Evolutionary conservation across 441 rosid species (phyloP).

Genomic region (Eutrema salsugineum): DNA sequence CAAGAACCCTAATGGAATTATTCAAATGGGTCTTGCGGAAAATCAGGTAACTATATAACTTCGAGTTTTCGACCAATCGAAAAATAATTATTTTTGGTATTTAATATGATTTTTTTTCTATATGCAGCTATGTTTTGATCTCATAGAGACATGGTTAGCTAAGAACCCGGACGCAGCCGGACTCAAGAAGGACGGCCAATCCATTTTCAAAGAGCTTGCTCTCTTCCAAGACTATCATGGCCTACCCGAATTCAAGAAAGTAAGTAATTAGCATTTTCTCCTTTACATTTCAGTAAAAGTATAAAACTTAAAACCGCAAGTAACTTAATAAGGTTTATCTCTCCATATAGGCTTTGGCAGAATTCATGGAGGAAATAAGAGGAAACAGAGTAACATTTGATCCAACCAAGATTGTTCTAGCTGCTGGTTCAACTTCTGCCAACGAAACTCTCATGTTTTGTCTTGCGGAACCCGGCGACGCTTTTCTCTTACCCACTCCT

Average conservation of each 20-base stretch:
- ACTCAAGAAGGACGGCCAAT: conserved; percentile 61
- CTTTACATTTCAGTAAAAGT: neutral
- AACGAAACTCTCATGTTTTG: conserved; percentile 87
- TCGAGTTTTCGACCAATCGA: neutral
- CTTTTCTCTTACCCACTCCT: conserved; percentile 87
- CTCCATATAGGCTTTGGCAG: conserved; percentile 66
- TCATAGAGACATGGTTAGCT: conserved; percentile 80
- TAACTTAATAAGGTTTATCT: neutral
- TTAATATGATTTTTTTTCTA: neutral
- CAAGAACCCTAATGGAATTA: conserved; percentile 68
- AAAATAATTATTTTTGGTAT: neutral
- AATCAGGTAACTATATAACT: conserved; percentile 50
- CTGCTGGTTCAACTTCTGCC: conserved; percentile 95
- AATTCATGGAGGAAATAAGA: conserved; percentile 86
- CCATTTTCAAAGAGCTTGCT: conserved; percentile 85
- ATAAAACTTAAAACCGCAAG: neutral
- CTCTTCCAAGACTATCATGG: conserved; percentile 97
- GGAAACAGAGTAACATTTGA: conserved; percentile 73
- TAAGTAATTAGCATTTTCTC: neutral
- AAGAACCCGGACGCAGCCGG: conserved; percentile 68
- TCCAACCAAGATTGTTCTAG: conserved; percentile 57
- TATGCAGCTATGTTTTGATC: conserved; percentile 74
- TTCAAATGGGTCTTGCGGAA: conserved; percentile 98
- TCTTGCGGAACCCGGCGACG: conserved; percentile 76
- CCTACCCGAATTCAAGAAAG: conserved; percentile 71